These are phyloP conservation scores for Yamadazyma membranifaciens DNA, from an alignment of 1,139 yeast species.

Conservation along the genomic window DNA sequence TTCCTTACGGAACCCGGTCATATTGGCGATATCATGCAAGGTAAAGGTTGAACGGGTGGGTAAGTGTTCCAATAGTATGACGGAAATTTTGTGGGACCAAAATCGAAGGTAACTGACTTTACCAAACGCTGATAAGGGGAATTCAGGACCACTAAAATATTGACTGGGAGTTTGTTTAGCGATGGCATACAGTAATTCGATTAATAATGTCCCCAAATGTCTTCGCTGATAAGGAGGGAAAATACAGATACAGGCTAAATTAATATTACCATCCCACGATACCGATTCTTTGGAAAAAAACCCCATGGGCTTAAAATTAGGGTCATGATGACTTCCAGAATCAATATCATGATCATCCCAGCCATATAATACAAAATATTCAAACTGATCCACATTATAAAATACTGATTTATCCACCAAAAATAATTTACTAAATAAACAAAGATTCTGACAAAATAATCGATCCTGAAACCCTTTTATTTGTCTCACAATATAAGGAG, in stretches of 20 bases:
- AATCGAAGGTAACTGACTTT: constrained; percentile 66
- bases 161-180: constrained; percentile 53
- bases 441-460: constrained; percentile 76
- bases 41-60: constrained; percentile 26
- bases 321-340: constrained; percentile 9
- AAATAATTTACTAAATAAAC: constrained; percentile 82
- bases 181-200: constrained; percentile 78
- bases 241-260: constrained; percentile 84
- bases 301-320: constrained; percentile 64
- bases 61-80: constrained; percentile 10
- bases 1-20: constrained; percentile 68
- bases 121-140: constrained; percentile 85
- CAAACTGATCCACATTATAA: constrained; percentile 74
- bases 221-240: constrained; percentile 90
- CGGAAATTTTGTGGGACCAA: constrained; percentile 59
- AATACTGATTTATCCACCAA: constrained; percentile 90
- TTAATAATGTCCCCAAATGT: constrained; percentile 73
- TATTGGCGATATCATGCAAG: constrained; percentile 50
- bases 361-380: constrained; percentile 73
- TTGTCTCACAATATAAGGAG: constrained; percentile 51
- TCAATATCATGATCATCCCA: constrained; percentile 24
- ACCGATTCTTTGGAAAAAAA: constrained; percentile 86
- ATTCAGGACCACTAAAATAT: constrained; percentile 80
- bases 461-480: constrained; percentile 63
- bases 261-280: constrained; percentile 77